Base-by-base conservation (phyloP, 2,329 filamentous ascomycete species). In the Clarireedia paspali region DNA sequence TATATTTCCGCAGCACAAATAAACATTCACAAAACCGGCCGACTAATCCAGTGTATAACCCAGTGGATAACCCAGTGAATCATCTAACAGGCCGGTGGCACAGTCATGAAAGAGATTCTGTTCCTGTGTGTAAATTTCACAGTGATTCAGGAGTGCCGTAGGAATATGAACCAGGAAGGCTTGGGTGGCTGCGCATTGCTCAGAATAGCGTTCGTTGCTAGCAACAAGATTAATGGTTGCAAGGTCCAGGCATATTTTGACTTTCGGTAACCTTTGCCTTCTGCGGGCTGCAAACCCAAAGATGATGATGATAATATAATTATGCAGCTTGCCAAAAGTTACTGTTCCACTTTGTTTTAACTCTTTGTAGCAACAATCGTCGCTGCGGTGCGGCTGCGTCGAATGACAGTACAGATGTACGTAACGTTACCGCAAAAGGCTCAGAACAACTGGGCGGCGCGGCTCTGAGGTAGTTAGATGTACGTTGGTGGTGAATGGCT, bases 1-100 rank as follows among this genome's bases (percentile, higher is more conserved):
- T 62, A 44, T 65, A 62, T 4, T 75, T 74, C 14, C 17, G n/a
- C 34, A 30, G 24, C n/a, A 2, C 6, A 5, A 14, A 20, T 38
- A 5, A 49, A 20, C 24, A 47, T 12, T 17, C 44, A 4, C 10
- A 36, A 36, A 6, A n/a, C 6, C 34, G n/a, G 14, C 17, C 4
- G 9, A 6, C n/a, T 38, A 50, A 50, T 23, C 36, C 45, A 20
- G 17, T 20, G 17, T 1, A 20, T 2, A 20, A 20, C 17, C 17
- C 17, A 26, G 10, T 50, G 10, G 20, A 55, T 26, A 14, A 47
- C n/a, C 23, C 5, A 26, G 10, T 50, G 10, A 36, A 55, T 34
- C 10, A 38, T n/a, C 23, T 4, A 9, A 24, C 45, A 40, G 45
- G 10, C 12, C 40, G 20, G 30, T 53, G 50, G 50, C 50, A 26